A percentile compares a stretch with the other conserved stretches of the same genome.
phyloP scores from a whole-genome alignment of 164 flowering plant genomes.

The Protea cynaroides region DNA sequence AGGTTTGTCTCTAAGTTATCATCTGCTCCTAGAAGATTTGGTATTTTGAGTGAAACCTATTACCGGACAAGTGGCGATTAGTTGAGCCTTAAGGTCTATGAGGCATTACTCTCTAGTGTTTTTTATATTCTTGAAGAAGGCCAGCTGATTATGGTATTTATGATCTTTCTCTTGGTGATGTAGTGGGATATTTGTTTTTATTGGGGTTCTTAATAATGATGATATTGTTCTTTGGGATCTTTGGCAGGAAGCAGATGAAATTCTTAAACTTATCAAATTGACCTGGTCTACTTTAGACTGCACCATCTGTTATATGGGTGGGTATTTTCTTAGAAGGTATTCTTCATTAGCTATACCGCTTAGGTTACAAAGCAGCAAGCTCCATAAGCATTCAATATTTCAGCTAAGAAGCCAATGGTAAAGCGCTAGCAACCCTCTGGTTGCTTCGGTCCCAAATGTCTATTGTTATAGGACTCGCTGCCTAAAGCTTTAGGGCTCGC shows the following conservation, averaged over 20 bases:
- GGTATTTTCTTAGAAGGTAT: constrained; percentile 82
- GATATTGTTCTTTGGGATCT: constrained; percentile 4
- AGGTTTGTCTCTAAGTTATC: constrained; percentile 37
- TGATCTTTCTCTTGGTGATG: neutral
- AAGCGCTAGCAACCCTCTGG: too few species aligned
- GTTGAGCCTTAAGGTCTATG: constrained; percentile 64
- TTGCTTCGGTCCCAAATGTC: too few species aligned
- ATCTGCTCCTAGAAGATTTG: constrained; percentile 40
- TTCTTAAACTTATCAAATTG: constrained; percentile 43
- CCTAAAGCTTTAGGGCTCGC: too few species aligned
- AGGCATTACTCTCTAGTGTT: constrained; percentile 54
- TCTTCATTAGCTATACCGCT: too few species aligned
- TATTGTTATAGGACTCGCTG: too few species aligned
- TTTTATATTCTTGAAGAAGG: constrained; percentile 79
- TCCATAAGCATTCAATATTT: too few species aligned
- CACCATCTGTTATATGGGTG: constrained; percentile 65
- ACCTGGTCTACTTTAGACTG: constrained; percentile 75
- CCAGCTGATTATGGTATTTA: constrained; percentile 55
- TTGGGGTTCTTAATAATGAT: constrained; percentile 2
- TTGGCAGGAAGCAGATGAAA: constrained; percentile 55
- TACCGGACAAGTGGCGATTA: constrained; percentile 65
- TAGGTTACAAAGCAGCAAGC: too few species aligned
- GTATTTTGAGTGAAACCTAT: constrained; percentile 46
- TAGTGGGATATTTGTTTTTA: constrained; percentile 1
- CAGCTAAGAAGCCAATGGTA: too few species aligned